Percentiles rank a stretch among this genome's conserved stretches.
phyloP scores from a whole-genome alignment of 2,329 filamentous ascomycete species.

The Aspergillus oerlinghausenensis region DNA sequence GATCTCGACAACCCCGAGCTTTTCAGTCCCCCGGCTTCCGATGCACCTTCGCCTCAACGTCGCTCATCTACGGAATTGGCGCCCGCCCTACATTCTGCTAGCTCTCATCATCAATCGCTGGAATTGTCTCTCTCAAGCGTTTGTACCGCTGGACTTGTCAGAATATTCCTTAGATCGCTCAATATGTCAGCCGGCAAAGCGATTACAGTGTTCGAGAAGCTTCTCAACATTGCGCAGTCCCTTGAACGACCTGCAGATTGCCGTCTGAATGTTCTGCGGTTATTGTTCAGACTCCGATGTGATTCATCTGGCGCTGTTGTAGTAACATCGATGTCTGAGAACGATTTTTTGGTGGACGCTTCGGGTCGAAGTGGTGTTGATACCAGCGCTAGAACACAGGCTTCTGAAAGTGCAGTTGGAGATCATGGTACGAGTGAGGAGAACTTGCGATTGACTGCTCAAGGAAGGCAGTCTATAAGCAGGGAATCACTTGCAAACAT shows the following conservation, averaged over 20 bases:
- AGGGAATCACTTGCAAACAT: slow-evolving; percentile 27
- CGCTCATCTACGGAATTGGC: slow-evolving; percentile 25
- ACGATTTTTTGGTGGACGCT: slow-evolving; percentile 65
- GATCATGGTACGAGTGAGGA: slow-evolving; percentile 36
- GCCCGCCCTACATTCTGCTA: neutral
- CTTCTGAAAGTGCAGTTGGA: slow-evolving; percentile 39
- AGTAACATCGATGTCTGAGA: slow-evolving; percentile 66
- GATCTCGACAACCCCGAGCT: slow-evolving; percentile 29
- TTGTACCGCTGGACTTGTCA: slow-evolving; percentile 65
- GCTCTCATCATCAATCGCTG: slow-evolving; percentile 1
- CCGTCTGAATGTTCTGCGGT: slow-evolving; percentile 68
- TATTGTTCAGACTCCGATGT: slow-evolving; percentile 76
- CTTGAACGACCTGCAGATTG: slow-evolving; percentile 61
- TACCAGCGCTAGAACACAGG: slow-evolving; percentile 41
- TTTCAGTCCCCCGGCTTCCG: slow-evolving; percentile 39
- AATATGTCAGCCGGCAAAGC: slow-evolving; percentile 63
- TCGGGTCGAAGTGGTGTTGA: slow-evolving; percentile 61
- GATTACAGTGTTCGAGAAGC: slow-evolving; percentile 55
- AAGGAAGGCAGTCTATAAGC: slow-evolving; percentile 24
- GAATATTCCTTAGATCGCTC: slow-evolving; percentile 71
- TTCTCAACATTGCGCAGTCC: slow-evolving; percentile 61
- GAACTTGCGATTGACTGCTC: slow-evolving; percentile 23
- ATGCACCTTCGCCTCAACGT: slow-evolving; percentile 24
- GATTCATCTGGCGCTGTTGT: slow-evolving; percentile 76
- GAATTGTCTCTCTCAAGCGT: slow-evolving; percentile 52